These are phyloP conservation scores for Gossypium herbaceum DNA, from an alignment of 345 rosid genomes.

Conservation along the genomic window DNA sequence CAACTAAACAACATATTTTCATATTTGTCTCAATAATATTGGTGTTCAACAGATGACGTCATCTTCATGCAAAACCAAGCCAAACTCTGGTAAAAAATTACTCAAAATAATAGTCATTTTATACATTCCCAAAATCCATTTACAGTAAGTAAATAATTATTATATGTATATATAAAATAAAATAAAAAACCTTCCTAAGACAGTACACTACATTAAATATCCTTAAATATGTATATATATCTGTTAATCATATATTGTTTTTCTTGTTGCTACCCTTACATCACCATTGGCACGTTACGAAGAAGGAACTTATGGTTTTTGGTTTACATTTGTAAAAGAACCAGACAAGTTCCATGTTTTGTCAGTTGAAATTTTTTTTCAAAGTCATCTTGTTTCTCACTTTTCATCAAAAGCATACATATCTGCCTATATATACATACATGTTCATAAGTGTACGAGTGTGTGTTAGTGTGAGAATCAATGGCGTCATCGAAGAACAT, in stretches of 20 bases:
- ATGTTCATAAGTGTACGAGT: too few relatives aligned
- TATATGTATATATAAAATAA: too few relatives aligned
- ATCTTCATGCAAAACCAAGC: too few relatives aligned
- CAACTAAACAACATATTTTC: too few relatives aligned
- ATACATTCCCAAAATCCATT: background rate
- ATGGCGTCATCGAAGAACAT: conserved; percentile 3
- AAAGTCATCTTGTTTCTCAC: background rate
- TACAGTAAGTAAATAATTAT: background rate
- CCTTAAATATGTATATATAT: background rate
- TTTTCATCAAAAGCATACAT: too few relatives aligned
- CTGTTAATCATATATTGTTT: background rate
- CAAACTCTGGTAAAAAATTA: too few relatives aligned
- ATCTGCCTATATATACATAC: too few relatives aligned
- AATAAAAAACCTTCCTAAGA: background rate
- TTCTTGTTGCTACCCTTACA: background rate
- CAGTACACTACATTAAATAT: background rate
- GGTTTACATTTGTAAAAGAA: background rate
- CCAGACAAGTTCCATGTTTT: background rate
- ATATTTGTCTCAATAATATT: too few relatives aligned
- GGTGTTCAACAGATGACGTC: too few relatives aligned
- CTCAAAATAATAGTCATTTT: background rate
- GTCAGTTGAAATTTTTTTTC: background rate
- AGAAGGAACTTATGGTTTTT: background rate
- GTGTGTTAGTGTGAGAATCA: background rate
- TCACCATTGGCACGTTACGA: background rate